phyloP scores from a whole-genome alignment of 202 grass and related monocot genomes.

The Cymbopogon flexuosus region DNA sequence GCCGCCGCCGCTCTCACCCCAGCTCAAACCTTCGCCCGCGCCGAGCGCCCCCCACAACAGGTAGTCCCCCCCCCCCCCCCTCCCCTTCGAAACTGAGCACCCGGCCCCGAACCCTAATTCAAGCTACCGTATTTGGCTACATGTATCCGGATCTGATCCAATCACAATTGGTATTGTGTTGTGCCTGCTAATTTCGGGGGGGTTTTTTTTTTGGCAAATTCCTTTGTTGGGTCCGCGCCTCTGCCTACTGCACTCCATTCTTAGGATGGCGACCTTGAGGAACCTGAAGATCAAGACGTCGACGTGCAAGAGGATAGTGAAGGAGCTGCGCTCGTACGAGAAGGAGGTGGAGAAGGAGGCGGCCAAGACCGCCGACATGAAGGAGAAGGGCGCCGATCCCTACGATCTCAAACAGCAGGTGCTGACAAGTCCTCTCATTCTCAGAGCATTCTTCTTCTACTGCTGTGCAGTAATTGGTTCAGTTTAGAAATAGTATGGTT shows the following conservation, averaged over 20 bases:
- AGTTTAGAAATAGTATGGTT: too few relatives aligned
- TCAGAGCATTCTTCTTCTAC: not conserved
- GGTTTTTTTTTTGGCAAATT: not conserved
- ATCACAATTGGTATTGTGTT: not conserved
- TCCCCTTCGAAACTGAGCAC: not conserved
- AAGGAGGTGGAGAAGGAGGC: constrained; percentile 78
- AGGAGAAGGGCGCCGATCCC: constrained; percentile 70
- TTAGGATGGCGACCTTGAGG: constrained; percentile 63
- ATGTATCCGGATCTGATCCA: not conserved
- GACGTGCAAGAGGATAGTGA: constrained; percentile 77
- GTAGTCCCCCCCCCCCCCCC: not conserved
- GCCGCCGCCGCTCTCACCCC: not conserved
- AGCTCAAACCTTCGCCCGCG: not conserved
- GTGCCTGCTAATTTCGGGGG: not conserved
- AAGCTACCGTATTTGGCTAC: not conserved
- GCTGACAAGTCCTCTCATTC: not conserved
- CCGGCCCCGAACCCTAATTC: not conserved
- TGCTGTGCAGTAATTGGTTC: too few relatives aligned
- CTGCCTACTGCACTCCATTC: not conserved
- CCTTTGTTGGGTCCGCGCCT: not conserved
- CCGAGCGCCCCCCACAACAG: not conserved
- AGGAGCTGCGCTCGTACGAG: constrained; percentile 78
- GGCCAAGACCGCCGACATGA: constrained; percentile 69
- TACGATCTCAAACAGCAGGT: constrained; percentile 92
- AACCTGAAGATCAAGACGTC: constrained; percentile 88